Percentiles rank a stretch among this genome's conserved stretches.
These are phyloP conservation scores for Neonectria neomacrospora DNA, from an alignment of 2,329 filamentous ascomycete genomes.

Conservation along the genomic window DNA sequence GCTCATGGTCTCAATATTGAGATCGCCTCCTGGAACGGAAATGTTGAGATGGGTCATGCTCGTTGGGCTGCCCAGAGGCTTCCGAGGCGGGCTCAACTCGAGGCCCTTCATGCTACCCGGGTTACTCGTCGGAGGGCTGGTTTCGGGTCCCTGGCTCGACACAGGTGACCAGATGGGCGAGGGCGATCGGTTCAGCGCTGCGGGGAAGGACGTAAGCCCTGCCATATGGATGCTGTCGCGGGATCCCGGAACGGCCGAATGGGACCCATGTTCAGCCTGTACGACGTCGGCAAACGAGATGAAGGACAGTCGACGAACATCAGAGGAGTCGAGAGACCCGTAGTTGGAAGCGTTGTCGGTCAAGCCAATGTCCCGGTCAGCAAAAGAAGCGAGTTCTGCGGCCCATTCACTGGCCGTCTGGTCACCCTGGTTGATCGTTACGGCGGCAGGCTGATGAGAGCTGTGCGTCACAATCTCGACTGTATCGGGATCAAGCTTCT, in stretches of 20 bases:
- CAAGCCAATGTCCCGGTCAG: constrained; percentile 54
- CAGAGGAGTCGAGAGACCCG: constrained; percentile 77
- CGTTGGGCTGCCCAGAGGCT: constrained; percentile 71
- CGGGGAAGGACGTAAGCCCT: constrained; percentile 71
- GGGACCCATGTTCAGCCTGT: constrained; percentile 79
- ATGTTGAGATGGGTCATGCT: constrained; percentile 60
- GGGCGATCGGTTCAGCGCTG: constrained; percentile 72
- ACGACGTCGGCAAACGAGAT: constrained; percentile 98
- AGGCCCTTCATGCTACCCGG: constrained; percentile 77
- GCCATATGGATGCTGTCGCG: constrained; percentile 77
- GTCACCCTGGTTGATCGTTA: constrained; percentile 67
- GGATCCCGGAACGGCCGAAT: constrained; percentile 61
- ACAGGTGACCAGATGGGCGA: constrained; percentile 84
- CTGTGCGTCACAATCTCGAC: constrained; percentile 94
- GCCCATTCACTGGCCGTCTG: constrained; percentile 62
- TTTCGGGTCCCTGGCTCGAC: constrained; percentile 74
- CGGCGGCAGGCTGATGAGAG: constrained; percentile 81
- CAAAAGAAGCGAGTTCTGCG: constrained; percentile 67
- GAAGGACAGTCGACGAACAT: constrained; percentile 88
- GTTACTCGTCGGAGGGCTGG: constrained; percentile 81
- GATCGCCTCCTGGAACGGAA: constrained; percentile 64
- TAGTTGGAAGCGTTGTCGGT: constrained; percentile 79
- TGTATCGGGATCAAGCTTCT: constrained; percentile 83
- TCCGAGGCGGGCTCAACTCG: constrained; percentile 74
- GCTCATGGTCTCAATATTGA: constrained; percentile 93